Percentiles rank a stretch among this genome's conserved stretches.
phyloP scores from a whole-genome alignment of 257 asterid species.

The Solanum clarkiae region DNA sequence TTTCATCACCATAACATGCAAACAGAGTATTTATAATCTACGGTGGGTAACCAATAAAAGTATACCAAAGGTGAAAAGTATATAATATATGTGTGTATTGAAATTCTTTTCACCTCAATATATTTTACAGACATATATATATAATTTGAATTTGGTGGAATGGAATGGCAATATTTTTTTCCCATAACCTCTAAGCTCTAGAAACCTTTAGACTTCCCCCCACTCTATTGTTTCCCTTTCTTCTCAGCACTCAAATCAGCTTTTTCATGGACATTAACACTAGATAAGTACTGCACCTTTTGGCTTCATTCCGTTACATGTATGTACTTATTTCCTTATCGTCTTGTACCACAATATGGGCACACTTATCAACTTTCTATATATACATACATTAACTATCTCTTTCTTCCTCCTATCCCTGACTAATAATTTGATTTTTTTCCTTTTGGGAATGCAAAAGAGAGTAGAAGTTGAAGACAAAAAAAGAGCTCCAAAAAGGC shows the following conservation, averaged over 20 bases:
- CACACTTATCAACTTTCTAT: not conserved
- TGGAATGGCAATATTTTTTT: not conserved
- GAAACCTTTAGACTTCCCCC: not conserved
- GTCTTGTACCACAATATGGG: not conserved
- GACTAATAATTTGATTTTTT: not conserved
- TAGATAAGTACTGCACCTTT: not conserved
- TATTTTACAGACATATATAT: not conserved
- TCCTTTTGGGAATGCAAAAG: slow-evolving; percentile 11
- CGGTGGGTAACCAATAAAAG: not conserved
- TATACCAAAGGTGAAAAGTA: not conserved
- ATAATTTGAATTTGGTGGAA: not conserved
- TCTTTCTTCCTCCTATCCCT: not conserved
- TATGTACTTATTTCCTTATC: not conserved
- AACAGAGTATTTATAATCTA: not conserved
- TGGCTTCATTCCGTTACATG: not conserved
- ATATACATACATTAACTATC: not conserved
- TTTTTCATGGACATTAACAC: not conserved
- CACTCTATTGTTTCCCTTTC: not conserved
- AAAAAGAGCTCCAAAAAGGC: slow-evolving; percentile 51
- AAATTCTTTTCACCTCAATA: too few relatives aligned
- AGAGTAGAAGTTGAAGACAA: slow-evolving; percentile 10
- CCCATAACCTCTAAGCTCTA: not conserved
- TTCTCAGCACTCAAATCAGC: not conserved
- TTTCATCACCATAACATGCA: too few relatives aligned
- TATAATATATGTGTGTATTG: too few relatives aligned